Evolutionary conservation across 768 basidiomycete genomes (phyloP).

Genomic region (Suillus cothurnatus): DNA sequence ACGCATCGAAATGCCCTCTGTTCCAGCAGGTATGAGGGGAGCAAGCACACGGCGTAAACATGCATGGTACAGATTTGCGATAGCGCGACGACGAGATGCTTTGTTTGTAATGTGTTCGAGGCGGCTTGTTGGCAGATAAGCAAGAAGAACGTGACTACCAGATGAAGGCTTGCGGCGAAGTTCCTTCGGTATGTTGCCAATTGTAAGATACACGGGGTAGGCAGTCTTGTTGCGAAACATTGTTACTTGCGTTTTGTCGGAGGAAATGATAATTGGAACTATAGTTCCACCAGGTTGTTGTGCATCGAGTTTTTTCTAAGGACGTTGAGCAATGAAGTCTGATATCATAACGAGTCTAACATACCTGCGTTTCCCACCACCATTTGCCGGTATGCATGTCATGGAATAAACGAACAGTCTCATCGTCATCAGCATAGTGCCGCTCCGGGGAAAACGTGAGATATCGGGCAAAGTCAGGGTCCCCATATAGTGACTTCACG

Average conservation of each 20-base stretch:
- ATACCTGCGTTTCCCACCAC: constrained; percentile 55
- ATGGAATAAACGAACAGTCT: constrained; percentile 31
- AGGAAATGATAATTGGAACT: constrained; percentile 21
- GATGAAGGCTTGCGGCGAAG: constrained; percentile 8
- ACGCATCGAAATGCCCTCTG: constrained; percentile 30
- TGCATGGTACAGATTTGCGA: no score
- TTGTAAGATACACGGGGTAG: constrained; percentile 24
- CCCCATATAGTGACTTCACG: constrained; percentile 35
- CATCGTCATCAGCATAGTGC: constrained; percentile 36
- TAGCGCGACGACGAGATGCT: constrained; percentile 25
- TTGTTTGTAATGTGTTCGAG: constrained; percentile 8
- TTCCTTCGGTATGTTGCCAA: constrained; percentile 20
- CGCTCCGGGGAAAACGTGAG: constrained; percentile 38
- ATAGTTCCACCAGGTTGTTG: constrained; percentile 11
- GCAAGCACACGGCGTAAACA: constrained; percentile 33
- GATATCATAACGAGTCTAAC: constrained; percentile 8
- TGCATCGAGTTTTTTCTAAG: constrained; percentile 19
- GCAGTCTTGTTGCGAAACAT: constrained; percentile 22
- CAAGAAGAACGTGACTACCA: no score
- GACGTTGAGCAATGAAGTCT: neutral
- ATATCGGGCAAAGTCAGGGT: constrained; percentile 35
- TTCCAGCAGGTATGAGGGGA: constrained; percentile 33
- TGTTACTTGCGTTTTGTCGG: constrained; percentile 21
- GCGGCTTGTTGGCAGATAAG: no score
- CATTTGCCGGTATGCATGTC: constrained; percentile 52